phyloP scores from a whole-genome alignment of 164 flowering plant genomes.

The Paratinospora sagittata region DNA sequence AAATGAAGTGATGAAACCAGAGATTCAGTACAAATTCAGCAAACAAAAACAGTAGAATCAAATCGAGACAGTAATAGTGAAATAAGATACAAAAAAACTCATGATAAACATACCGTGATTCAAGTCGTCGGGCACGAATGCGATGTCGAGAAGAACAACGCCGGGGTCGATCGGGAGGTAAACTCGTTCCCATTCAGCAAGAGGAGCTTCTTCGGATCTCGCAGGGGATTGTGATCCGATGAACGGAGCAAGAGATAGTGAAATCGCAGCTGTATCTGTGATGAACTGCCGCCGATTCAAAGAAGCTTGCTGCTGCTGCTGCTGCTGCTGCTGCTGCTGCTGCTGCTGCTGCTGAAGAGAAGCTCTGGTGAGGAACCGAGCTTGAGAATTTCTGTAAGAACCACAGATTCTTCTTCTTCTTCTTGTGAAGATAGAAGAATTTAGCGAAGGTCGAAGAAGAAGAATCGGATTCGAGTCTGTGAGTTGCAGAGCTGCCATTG shows the following conservation, averaged over 20 bases:
- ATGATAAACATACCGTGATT: conserved; percentile 46
- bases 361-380: conserved; percentile 24
- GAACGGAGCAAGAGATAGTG: conserved; percentile 22
- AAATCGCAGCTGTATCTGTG: conserved; percentile 35
- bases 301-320: background rate
- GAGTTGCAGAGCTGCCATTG: conserved; percentile 40
- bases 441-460: conserved; percentile 22
- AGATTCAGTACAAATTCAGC: too few species aligned
- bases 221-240: conserved; percentile 27
- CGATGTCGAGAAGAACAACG: conserved; percentile 92
- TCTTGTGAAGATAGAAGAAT: conserved; percentile 14
- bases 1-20: too few species aligned
- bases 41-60: background rate
- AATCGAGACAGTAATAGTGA: background rate
- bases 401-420: conserved; percentile 1
- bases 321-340: background rate
- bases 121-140: conserved; percentile 85
- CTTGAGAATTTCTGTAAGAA: conserved; percentile 12
- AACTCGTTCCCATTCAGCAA: conserved; percentile 87
- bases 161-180: conserved; percentile 87
- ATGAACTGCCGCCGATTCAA: conserved; percentile 36
- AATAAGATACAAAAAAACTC: background rate
- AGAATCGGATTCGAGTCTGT: conserved; percentile 20
- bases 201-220: conserved; percentile 45
- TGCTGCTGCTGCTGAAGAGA: conserved; percentile 8